A percentile compares a stretch with the other conserved stretches of the same genome.
Evolutionary conservation across 768 basidiomycete species (phyloP).

Genomic region (Mycena indigotica): DNA sequence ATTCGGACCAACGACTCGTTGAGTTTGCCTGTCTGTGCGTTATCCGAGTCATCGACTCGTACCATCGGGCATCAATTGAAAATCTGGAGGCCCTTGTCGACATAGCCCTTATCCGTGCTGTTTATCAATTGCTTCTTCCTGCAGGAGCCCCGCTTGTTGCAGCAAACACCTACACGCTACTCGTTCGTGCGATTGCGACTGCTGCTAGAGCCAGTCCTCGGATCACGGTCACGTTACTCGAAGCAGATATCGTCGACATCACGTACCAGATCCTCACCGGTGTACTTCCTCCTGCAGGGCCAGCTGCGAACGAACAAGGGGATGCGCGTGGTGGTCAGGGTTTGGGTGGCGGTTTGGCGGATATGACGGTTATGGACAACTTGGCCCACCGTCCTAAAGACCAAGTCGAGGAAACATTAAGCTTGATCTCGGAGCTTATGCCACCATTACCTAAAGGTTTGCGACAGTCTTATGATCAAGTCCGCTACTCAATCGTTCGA

Average conservation of each 20-base stretch:
- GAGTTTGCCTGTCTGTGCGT: conserved; percentile 95
- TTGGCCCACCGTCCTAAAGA: conserved; percentile 96
- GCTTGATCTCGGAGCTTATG: conserved; percentile 86
- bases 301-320: conserved; percentile 61
- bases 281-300: conserved; percentile 72
- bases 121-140: conserved; percentile 83
- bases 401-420: conserved; percentile 92
- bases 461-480: conserved; percentile 15
- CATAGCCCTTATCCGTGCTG: conserved; percentile 72
- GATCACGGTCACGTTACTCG: conserved; percentile 82
- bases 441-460: conserved; percentile 91
- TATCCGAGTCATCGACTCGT: conserved; percentile 92
- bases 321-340: conserved; percentile 69
- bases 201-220: conserved; percentile 87
- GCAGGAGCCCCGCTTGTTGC: conserved; percentile 86
- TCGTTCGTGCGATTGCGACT: conserved; percentile 85
- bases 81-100: conserved; percentile 88
- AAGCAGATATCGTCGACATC: conserved; percentile 91
- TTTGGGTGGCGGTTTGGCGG: conserved; percentile 84
- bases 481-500: conserved; percentile 4
- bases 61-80: conserved; percentile 80
- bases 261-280: conserved; percentile 95
- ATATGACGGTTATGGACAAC: conserved; percentile 98
- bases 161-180: conserved; percentile 82
- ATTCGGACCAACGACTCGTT: conserved; percentile 95